Base-by-base conservation (phyloP, 2,329 filamentous ascomycete species). In the Fusarium pilosicola region DNA sequence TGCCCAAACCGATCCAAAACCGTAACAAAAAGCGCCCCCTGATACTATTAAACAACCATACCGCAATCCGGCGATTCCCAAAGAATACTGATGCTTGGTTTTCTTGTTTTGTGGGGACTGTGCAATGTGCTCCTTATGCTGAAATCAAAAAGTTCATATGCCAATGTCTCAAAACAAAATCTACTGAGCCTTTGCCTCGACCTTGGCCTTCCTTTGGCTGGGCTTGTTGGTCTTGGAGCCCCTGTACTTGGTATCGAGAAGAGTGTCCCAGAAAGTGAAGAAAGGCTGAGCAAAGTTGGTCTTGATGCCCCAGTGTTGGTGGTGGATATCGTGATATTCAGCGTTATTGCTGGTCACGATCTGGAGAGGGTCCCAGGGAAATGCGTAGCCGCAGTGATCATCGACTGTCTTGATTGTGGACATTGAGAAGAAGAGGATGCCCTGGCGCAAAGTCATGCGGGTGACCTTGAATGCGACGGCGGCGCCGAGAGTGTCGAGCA, bases 231-330 rank as follows among this genome's bases (percentile, higher is more conserved):
- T 76, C 22, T 86, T 85, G 65, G 87, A 91, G 56, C 94, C 94
- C 68, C 88, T 90, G 91, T 95, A 98, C 83, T 90, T 93, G 30
- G 96, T 99, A 58, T 92, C 91, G 28, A 97, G 86, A 34, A 95
- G 80, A 52, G 89, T 87, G 81, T 99, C 96, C 94, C 96, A 98
- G 84, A 98, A 95, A 54, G 93, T 98, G 84, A 98, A 98, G 85
- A 95, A 97, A 7, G 94, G 94, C 83, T 97, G 94, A 10, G 92
- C 93, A 82, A 94, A 97, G 84, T 97, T 97, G 74, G 92, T 93
- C 88, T 98, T 99, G 88, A 99, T 97, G 65, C 96, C 96, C 95
- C 96, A 98, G 83, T 94, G 97, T 84, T 99, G 96, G 84, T 99
- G 96, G 84, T 99, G 96, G 67, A 99, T 96, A 80, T 99, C 96